Percentiles rank a stretch among this genome's conserved stretches.
These are phyloP conservation scores for Verticillium albo-atrum DNA, from an alignment of 2,329 filamentous ascomycete genomes.

Conservation along the genomic window DNA sequence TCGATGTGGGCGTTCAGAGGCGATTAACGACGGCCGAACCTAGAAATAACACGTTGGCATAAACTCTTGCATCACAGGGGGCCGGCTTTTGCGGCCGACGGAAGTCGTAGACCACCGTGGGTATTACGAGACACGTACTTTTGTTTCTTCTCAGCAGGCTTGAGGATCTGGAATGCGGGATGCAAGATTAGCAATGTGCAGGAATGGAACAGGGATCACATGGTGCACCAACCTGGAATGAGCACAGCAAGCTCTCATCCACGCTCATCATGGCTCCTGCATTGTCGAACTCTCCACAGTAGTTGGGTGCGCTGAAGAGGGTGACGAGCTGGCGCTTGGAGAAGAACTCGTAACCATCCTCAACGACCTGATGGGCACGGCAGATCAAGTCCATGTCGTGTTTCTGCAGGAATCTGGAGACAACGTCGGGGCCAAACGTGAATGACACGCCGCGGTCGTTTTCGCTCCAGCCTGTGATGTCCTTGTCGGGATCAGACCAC, in stretches of 20 bases:
- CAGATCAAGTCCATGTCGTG: conserved; percentile 99
- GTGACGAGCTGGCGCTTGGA: conserved; percentile 97
- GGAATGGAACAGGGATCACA: neutral
- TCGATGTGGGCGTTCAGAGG: conserved; percentile 9
- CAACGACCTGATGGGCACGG: conserved; percentile 96
- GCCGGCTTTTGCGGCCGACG: conserved; percentile 63
- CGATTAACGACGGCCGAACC: conserved; percentile 90
- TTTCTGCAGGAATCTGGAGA: conserved; percentile 95
- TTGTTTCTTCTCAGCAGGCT: conserved; percentile 99
- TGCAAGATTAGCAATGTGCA: conserved; percentile 5
- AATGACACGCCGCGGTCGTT: conserved; percentile 98
- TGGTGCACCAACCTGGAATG: conserved; percentile 74
- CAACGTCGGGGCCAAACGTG: conserved; percentile 95
- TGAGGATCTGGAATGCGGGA: conserved; percentile 70
- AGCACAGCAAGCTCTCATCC: conserved; percentile 96
- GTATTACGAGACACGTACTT: conserved; percentile 87
- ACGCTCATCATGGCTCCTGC: conserved; percentile 99
- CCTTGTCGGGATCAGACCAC: conserved; percentile 99
- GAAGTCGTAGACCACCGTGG: conserved; percentile 60
- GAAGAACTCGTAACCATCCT: conserved; percentile 99
- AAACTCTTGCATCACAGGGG: conserved; percentile 66
- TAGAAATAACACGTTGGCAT: conserved; percentile 73
- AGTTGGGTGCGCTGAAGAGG: conserved; percentile 96
- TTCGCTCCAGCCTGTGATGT: conserved; percentile 98
- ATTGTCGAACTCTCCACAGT: conserved; percentile 99